Conservation (phyloP, 2,329 filamentous ascomycete species). For the Stylonectria norvegica region DNA sequence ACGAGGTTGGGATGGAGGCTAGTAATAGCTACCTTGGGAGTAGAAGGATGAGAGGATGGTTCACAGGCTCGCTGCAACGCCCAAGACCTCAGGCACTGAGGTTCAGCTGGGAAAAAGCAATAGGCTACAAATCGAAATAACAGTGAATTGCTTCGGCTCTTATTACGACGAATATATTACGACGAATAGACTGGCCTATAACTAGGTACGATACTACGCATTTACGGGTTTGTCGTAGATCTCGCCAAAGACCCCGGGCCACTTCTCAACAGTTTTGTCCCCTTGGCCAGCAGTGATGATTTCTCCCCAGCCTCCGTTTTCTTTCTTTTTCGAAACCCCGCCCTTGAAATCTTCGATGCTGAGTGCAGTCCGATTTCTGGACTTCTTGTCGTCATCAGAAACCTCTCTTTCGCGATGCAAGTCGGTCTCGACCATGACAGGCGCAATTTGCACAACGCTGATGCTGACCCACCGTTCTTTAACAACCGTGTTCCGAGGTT, state of each 20-base stretch:
- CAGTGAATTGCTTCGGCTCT: too few relatives aligned
- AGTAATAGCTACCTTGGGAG: too few relatives aligned
- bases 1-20: too few relatives aligned
- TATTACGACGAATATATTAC: too few relatives aligned
- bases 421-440: conserved; percentile 52
- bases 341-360: conserved; percentile 53
- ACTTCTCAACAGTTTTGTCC: conserved; percentile 37
- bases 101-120: too few relatives aligned
- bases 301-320: conserved; percentile 45
- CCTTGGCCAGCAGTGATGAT: conserved; percentile 46
- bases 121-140: too few relatives aligned
- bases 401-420: conserved; percentile 53
- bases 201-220: too few relatives aligned
- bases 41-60: too few relatives aligned
- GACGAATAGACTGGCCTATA: too few relatives aligned
- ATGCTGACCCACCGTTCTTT: conserved; percentile 36
- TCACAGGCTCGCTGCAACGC: too few relatives aligned
- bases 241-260: conserved; percentile 40
- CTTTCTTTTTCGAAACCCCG: conserved; percentile 42
- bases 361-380: conserved; percentile 42
- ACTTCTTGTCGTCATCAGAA: conserved; percentile 58
- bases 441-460: conserved; percentile 53
- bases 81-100: too few relatives aligned
- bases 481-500: conserved; percentile 53
- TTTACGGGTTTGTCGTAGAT: conserved; percentile 17